A percentile compares a stretch with the other conserved stretches of the same genome.
phyloP scores from a whole-genome alignment of 2,329 filamentous ascomycete species.

The Hortaea werneckii region DNA sequence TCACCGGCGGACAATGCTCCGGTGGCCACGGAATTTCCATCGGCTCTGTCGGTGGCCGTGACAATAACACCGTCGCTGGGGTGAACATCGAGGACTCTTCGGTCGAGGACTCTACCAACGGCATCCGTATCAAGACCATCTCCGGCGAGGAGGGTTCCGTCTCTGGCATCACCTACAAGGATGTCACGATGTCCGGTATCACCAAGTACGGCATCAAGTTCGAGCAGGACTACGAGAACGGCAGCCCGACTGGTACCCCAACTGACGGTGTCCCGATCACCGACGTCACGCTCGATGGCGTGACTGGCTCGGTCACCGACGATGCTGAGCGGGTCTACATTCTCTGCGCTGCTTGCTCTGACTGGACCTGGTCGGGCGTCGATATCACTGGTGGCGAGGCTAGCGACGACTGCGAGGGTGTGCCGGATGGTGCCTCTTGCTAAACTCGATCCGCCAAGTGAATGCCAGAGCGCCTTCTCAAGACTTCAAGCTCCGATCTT shows the following conservation, averaged over 20 bases:
- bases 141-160: conserved; percentile 41
- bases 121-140: conserved; percentile 44
- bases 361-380: conserved; percentile 45
- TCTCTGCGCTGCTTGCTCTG: conserved; percentile 43
- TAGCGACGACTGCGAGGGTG: conserved; percentile 30
- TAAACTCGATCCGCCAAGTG: too few species aligned
- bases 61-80: conserved; percentile 37
- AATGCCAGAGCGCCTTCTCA: too few species aligned
- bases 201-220: conserved; percentile 47
- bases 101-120: conserved; percentile 38
- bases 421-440: conserved; percentile 19
- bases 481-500: too few species aligned
- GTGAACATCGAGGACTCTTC: conserved; percentile 37
- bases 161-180: conserved; percentile 41
- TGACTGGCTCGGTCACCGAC: conserved; percentile 35
- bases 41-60: conserved; percentile 43
- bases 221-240: conserved; percentile 49
- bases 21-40: conserved; percentile 47
- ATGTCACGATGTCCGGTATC: conserved; percentile 43
- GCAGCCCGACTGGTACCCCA: conserved; percentile 27
- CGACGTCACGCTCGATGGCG: conserved; percentile 33
- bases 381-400: conserved; percentile 43
- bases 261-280: conserved; percentile 41
- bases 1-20: conserved; percentile 34
- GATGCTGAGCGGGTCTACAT: conserved; percentile 38